phyloP scores from a whole-genome alignment of 176 grass and related monocot genomes.

The Bolboschoenus planiculmis region DNA sequence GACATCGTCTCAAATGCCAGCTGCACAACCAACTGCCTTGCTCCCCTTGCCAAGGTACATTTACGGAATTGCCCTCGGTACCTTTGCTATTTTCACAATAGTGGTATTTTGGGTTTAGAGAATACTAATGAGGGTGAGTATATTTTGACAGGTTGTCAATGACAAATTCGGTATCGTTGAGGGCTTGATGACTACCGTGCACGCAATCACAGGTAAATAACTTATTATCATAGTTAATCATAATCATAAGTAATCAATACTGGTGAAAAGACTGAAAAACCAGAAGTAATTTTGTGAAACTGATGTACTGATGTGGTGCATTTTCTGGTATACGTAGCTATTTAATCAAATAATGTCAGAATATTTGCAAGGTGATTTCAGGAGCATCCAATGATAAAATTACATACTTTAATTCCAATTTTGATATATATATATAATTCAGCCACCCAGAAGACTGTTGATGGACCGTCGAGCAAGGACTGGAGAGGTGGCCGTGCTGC shows the following conservation, averaged over 20 bases:
- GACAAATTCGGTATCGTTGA: slow-evolving; percentile 76
- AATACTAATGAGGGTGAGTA: neutral
- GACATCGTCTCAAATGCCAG: slow-evolving; percentile 77
- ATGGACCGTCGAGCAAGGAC: slow-evolving; percentile 75
- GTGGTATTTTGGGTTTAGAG: neutral
- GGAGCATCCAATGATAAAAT: neutral
- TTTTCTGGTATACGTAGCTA: neutral
- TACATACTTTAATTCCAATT: neutral
- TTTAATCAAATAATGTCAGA: neutral
- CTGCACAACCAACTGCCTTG: slow-evolving; percentile 82
- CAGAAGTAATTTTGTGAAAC: too few species aligned
- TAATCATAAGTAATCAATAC: neutral
- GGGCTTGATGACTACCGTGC: slow-evolving; percentile 79
- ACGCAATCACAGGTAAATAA: slow-evolving; percentile 58
- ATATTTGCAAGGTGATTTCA: neutral
- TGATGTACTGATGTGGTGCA: too few species aligned
- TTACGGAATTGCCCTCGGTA: neutral
- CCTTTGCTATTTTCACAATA: neutral
- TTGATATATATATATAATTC: slow-evolving; percentile 2
- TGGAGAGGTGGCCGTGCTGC: slow-evolving; percentile 83
- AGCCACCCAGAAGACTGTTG: slow-evolving; percentile 85
- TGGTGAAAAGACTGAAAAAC: too few species aligned
- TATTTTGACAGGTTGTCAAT: slow-evolving; percentile 51
- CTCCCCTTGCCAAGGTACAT: slow-evolving; percentile 68
- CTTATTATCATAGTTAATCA: neutral